Base-by-base conservation (phyloP, 139 green algal genomes). In the Yamagishiella unicocca region DNA sequence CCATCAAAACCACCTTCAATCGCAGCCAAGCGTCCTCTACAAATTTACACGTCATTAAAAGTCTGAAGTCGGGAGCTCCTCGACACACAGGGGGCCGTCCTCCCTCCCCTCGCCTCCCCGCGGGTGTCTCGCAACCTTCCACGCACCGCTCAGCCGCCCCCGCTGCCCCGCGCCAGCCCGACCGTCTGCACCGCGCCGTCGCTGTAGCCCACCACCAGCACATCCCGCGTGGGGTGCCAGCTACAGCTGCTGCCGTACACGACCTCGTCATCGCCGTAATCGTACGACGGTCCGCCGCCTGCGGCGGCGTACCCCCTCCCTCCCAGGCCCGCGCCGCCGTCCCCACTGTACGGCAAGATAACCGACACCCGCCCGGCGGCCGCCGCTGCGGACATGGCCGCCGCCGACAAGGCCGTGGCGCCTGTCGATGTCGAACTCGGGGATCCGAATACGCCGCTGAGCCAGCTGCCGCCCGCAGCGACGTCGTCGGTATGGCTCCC, bases 201-300 rank as follows among this genome's bases (percentile, higher is more conserved):
- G 61, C 80, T 86, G 61, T 86, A 86, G 9, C 80, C 80, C 43
- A 86, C 80, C 80, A 67, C 64, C 31, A 86, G 9, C n/a, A 77
- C 6, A 24, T 78, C 62, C 6, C 80, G 80, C 1, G 38, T 25
- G 24, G 80, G 80, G 22, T 86, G 80, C 80, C 80, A 86, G 43
- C 64, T 54, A 24, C 43, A 66, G 64, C 61, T 77, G 3, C 6
- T 77, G 80, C 80, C 80, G 80, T 86, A 86, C 80, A 67, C 79
- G 9, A 37, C 38, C 9, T 64, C 62, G 33, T 73, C 42, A 27
- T 29, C 29, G 1, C 17, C 27, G 45, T 46, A 37, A 27, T 35
- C 37, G 4, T 78, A 58, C 38, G 25, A 53, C 70, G 7, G 45
- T 46, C 14, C 42, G 7, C 38, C 50, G 12, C 50, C 50, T 58